A percentile compares a stretch with the other conserved stretches of the same genome.
Evolutionary conservation across 306 rosid genomes (phyloP).

Genomic region (Cicer chorassanicum): DNA sequence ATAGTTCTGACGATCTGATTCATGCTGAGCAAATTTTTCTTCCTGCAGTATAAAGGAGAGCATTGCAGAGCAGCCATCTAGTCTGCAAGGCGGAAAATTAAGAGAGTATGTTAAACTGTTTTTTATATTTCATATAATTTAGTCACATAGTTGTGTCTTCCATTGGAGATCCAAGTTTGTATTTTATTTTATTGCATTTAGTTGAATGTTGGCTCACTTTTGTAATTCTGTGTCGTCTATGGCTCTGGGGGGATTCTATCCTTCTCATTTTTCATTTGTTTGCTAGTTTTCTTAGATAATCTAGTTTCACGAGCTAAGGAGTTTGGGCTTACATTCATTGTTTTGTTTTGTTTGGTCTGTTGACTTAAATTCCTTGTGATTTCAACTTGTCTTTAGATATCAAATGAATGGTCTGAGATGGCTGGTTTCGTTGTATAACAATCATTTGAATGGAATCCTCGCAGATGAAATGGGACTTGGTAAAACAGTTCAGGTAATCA

Average conservation of each 20-base stretch:
- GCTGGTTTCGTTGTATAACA: conserved; percentile 94
- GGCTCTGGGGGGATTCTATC: conserved; percentile 22
- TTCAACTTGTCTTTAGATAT: conserved; percentile 68
- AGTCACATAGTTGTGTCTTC: conserved; percentile 10
- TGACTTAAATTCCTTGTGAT: conserved; percentile 43
- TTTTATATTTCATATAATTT: conserved; percentile 34
- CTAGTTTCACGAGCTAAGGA: conserved; percentile 28
- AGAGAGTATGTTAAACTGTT: conserved; percentile 78
- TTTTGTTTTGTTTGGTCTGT: neutral
- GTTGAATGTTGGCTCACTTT: conserved; percentile 16
- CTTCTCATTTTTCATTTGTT: conserved; percentile 25
- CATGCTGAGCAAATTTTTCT: conserved; percentile 34
- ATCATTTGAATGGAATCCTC: conserved; percentile 97
- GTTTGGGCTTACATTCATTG: conserved; percentile 30
- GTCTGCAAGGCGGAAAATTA: conserved; percentile 80
- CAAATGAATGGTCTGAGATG: conserved; percentile 99
- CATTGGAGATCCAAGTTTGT: conserved; percentile 32
- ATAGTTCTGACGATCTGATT: conserved; percentile 13
- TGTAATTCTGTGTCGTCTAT: conserved; percentile 13
- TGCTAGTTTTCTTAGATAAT: conserved; percentile 20
- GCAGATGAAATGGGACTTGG: conserved; percentile 99
- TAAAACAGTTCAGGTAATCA: conserved; percentile 93
- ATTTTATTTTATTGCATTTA: conserved; percentile 30
- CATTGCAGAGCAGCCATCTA: conserved; percentile 85
- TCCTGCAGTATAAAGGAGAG: conserved; percentile 88